A percentile compares a stretch with the other conserved stretches of the same genome.
phyloP scores from a whole-genome alignment of 805 yeast genomes.

The Hanseniaspora meyeri region DNA sequence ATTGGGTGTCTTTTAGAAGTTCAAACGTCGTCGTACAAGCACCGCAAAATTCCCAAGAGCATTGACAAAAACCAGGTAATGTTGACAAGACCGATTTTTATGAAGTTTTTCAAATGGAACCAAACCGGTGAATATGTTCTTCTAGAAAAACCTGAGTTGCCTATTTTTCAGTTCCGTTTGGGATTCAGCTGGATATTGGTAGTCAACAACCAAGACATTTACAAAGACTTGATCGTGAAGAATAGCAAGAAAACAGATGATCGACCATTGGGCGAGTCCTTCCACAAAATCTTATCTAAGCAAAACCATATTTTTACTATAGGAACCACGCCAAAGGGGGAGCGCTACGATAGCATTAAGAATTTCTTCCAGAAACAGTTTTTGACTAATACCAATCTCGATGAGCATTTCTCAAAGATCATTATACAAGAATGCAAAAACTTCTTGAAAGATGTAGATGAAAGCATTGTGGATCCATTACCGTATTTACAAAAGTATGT shows the following conservation, averaged over 20 bases:
- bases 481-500: slow-evolving; percentile 3
- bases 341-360: neutral
- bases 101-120: slow-evolving; percentile 2
- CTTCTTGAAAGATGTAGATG: neutral
- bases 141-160: neutral
- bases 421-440: neutral
- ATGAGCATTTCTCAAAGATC: neutral
- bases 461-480: neutral
- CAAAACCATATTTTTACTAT: neutral
- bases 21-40: neutral
- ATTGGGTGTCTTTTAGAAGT: slow-evolving; percentile 6
- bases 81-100: slow-evolving; percentile 1
- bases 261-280: slow-evolving; percentile 2
- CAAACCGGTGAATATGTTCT: neutral
- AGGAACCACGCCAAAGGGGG: slow-evolving; percentile 5
- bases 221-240: slow-evolving; percentile 4
- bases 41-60: neutral
- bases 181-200: slow-evolving; percentile 4
- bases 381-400: neutral
- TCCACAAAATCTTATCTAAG: neutral
- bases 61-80: neutral
- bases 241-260: slow-evolving; percentile 6
- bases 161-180: slow-evolving; percentile 8
- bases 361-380: neutral
- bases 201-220: neutral